phyloP scores from a whole-genome alignment of 495 filamentous ascomycete species.

The Trichoderma parareesei region DNA sequence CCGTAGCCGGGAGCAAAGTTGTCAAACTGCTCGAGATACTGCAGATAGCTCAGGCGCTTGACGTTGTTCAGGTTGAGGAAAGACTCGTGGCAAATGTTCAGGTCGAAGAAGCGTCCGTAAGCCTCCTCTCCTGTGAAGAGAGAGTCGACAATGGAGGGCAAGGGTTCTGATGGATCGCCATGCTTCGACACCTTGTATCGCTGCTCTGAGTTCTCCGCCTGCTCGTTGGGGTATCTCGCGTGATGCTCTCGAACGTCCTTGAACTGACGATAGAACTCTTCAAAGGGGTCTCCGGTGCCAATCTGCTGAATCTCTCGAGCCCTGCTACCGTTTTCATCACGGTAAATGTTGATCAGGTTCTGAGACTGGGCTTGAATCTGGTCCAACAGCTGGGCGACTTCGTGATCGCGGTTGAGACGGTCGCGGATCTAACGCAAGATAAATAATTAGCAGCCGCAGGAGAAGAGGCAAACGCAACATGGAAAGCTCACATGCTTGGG shows the following conservation, averaged over 20 bases:
- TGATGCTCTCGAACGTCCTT: conserved; percentile 77
- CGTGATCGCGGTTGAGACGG: conserved; percentile 78
- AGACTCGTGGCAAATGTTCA: conserved; percentile 73
- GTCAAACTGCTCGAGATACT: conserved; percentile 88
- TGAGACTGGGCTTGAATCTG: conserved; percentile 80
- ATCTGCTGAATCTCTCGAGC: conserved; percentile 77
- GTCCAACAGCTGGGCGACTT: conserved; percentile 75
- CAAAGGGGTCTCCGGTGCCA: conserved; percentile 79
- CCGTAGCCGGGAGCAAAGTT: conserved; percentile 65
- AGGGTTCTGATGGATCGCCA: conserved; percentile 57
- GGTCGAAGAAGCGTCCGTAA: conserved; percentile 82
- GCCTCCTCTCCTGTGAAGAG: conserved; percentile 96
- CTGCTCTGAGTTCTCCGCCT: conserved; percentile 86
- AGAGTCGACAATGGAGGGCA: conserved; percentile 62
- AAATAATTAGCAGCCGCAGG: neutral
- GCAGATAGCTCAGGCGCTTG: conserved; percentile 77
- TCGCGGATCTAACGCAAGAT: conserved; percentile 60
- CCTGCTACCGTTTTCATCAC: conserved; percentile 61
- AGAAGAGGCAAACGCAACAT: neutral
- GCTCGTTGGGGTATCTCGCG: conserved; percentile 85
- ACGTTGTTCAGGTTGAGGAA: conserved; percentile 83
- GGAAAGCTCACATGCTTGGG: conserved; percentile 60
- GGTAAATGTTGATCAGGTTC: conserved; percentile 75
- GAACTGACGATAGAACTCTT: conserved; percentile 85
- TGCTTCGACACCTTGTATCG: conserved; percentile 64